Conservation (phyloP, 345 rosid genomes). For the Acer campestre region DNA sequence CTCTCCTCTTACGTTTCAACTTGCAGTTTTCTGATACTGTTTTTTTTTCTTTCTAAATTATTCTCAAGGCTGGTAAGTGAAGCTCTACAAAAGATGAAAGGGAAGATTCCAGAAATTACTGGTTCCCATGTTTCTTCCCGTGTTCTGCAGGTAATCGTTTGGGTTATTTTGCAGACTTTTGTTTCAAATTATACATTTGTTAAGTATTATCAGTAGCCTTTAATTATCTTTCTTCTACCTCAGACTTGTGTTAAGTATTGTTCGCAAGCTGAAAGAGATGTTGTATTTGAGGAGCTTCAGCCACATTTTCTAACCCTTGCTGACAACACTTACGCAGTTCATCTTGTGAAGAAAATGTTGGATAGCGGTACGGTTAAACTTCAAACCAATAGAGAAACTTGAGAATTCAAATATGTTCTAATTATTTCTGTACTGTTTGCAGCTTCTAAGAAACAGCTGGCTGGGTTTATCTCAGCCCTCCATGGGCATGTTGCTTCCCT, state of each 20-base stretch:
- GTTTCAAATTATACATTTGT: not conserved
- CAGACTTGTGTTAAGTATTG: constrained; percentile 87
- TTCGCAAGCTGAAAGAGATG: constrained; percentile 73
- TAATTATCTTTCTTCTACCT: constrained; percentile 17
- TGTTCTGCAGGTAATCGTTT: constrained; percentile 74
- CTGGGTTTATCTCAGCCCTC: constrained; percentile 68
- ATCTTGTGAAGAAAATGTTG: constrained; percentile 79
- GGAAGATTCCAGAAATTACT: constrained; percentile 89
- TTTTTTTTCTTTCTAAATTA: constrained; percentile 7
- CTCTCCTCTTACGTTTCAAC: not conserved
- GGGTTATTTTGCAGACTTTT: not conserved
- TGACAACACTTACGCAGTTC: constrained; percentile 65
- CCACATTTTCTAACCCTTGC: constrained; percentile 78
- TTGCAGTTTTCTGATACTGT: not conserved
- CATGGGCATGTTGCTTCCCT: constrained; percentile 78
- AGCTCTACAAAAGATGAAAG: constrained; percentile 84
- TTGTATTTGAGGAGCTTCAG: constrained; percentile 69
- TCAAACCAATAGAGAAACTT: constrained; percentile 7
- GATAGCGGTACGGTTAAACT: constrained; percentile 60
- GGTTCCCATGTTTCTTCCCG: constrained; percentile 86
- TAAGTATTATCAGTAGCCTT: not conserved
- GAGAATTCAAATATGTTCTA: not conserved
- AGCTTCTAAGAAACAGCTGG: constrained; percentile 83
- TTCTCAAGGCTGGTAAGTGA: constrained; percentile 61
- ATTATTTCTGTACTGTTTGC: constrained; percentile 24